These are phyloP conservation scores for Schizothecium vesticola DNA, from an alignment of 495 filamentous ascomycete species.

Conservation along the genomic window DNA sequence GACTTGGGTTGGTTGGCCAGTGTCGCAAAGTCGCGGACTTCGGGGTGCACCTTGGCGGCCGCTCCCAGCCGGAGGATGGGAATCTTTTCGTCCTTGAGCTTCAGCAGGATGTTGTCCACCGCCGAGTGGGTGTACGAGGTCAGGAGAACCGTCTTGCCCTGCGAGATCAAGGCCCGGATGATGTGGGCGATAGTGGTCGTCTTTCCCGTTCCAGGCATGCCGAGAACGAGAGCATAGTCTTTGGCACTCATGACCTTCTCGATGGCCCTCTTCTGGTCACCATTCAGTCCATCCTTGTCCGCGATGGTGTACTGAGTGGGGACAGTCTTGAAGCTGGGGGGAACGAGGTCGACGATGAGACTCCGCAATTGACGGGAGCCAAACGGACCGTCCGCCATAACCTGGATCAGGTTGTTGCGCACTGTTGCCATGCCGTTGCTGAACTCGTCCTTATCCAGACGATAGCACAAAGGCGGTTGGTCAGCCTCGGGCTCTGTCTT, in stretches of 20 bases:
- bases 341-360: slow-evolving; percentile 66
- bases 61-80: slow-evolving; percentile 80
- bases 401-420: slow-evolving; percentile 83
- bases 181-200: slow-evolving; percentile 97
- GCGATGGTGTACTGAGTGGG: slow-evolving; percentile 54
- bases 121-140: slow-evolving; percentile 96
- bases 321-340: slow-evolving; percentile 66
- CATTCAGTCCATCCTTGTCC: slow-evolving; percentile 62
- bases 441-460: slow-evolving; percentile 96
- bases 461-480: slow-evolving; percentile 61
- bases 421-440: slow-evolving; percentile 95
- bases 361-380: slow-evolving; percentile 68
- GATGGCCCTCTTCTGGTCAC: slow-evolving; percentile 80
- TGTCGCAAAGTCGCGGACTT: slow-evolving; percentile 77
- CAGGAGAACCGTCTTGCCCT: slow-evolving; percentile 86
- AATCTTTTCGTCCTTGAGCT: slow-evolving; percentile 73
- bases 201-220: slow-evolving; percentile 97
- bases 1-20: slow-evolving; percentile 64
- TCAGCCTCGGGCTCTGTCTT: slow-evolving; percentile 44
- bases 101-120: slow-evolving; percentile 94
- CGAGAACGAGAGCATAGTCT: slow-evolving; percentile 91
- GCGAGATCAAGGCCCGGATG: slow-evolving; percentile 80
- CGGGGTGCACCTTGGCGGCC: slow-evolving; percentile 74
- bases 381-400: slow-evolving; percentile 75
- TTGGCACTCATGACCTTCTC: slow-evolving; percentile 90